Conservation (phyloP, 257 asterid species). For the Plantago elongata region DNA sequence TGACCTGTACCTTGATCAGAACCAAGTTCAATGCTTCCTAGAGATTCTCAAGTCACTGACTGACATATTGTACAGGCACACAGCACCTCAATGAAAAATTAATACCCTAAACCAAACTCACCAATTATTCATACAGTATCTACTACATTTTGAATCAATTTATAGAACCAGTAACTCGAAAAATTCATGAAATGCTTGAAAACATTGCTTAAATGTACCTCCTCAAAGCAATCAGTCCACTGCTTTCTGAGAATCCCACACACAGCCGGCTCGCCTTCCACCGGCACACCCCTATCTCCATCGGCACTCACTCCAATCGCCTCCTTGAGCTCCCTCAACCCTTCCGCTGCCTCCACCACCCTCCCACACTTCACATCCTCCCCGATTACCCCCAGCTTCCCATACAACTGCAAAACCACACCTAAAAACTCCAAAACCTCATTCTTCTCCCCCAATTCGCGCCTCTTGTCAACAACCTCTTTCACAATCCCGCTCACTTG, state of each 20-base stretch:
- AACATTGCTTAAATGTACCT: slow-evolving; percentile 38
- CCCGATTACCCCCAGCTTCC: slow-evolving; percentile 40
- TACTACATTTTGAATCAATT: neutral
- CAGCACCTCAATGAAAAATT: too few relatives aligned
- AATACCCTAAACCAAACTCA: too few relatives aligned
- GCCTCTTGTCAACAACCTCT: slow-evolving; percentile 57
- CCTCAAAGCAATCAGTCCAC: slow-evolving; percentile 72
- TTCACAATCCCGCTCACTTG: slow-evolving; percentile 41
- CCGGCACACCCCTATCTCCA: slow-evolving; percentile 30
- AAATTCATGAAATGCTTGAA: neutral
- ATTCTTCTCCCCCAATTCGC: slow-evolving; percentile 61
- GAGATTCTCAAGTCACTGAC: neutral
- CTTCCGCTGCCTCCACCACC: slow-evolving; percentile 66
- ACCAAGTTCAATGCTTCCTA: neutral
- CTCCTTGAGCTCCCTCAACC: slow-evolving; percentile 54
- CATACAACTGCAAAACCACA: slow-evolving; percentile 54
- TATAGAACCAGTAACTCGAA: neutral
- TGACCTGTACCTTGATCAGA: neutral
- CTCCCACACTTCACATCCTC: slow-evolving; percentile 45
- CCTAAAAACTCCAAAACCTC: slow-evolving; percentile 54
- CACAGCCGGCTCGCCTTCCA: slow-evolving; percentile 50
- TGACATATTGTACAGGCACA: neutral
- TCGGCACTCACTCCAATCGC: slow-evolving; percentile 49
- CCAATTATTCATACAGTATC: neutral
- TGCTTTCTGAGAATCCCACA: slow-evolving; percentile 57